Evolutionary conservation across 2,329 filamentous ascomycete genomes (phyloP).

Genomic region (Berkeleyomyces rouxiae): DNA sequence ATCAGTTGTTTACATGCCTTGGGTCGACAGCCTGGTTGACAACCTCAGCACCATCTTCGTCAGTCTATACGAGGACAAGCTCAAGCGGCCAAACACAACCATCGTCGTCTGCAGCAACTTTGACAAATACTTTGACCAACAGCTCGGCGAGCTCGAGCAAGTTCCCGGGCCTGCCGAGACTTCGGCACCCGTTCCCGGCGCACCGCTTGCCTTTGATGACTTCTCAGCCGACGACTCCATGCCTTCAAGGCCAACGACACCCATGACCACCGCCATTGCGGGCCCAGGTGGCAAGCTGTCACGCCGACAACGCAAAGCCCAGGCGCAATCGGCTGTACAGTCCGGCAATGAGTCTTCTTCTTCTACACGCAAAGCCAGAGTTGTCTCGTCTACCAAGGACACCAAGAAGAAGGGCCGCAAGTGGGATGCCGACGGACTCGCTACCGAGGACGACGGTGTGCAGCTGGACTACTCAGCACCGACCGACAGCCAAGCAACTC

Average conservation of each 20-base stretch:
- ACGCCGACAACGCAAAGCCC: constrained; percentile 54
- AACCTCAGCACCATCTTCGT: constrained; percentile 88
- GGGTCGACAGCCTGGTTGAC: constrained; percentile 93
- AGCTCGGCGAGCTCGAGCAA: constrained; percentile 64
- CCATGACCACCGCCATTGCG: constrained; percentile 51
- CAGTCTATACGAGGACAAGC: constrained; percentile 73
- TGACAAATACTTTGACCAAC: constrained; percentile 86
- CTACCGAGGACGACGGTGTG: constrained; percentile 64
- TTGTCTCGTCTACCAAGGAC: constrained; percentile 30
- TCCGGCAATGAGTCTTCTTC: constrained; percentile 66
- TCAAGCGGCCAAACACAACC: constrained; percentile 65
- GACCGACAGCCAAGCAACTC: constrained; percentile 33
- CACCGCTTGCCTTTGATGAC: constrained; percentile 1
- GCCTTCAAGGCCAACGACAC: constrained; percentile 65
- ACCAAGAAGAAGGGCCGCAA: constrained; percentile 79
- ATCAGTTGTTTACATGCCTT: constrained; percentile 82
- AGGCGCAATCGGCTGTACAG: constrained; percentile 48
- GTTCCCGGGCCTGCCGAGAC: constrained; percentile 21
- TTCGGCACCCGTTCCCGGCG: constrained; percentile 18
- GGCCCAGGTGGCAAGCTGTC: constrained; percentile 64
- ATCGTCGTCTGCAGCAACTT: constrained; percentile 65
- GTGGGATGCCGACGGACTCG: constrained; percentile 81
- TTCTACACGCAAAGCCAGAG: constrained; percentile 35
- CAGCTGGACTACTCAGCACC: constrained; percentile 79
- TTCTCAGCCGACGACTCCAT: constrained; percentile 18